These are phyloP conservation scores for Helicostylum pulchrum DNA, from an alignment of 192 early-diverging fungal genomes.

Conservation along the genomic window DNA sequence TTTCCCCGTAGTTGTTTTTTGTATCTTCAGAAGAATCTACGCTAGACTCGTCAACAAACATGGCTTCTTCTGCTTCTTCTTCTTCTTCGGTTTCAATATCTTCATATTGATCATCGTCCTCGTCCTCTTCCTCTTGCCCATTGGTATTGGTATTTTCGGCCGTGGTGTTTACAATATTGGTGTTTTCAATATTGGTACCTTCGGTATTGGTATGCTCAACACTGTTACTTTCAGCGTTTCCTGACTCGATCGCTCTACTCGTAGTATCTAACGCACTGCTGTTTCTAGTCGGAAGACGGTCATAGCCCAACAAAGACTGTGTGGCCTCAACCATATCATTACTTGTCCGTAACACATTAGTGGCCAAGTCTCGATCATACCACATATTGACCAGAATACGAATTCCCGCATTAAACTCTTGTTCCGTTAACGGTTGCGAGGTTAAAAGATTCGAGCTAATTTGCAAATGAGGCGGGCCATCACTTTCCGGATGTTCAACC, in stretches of 20 bases:
- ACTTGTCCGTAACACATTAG: background rate
- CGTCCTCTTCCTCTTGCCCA: constrained; percentile 11
- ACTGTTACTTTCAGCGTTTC: too few species aligned
- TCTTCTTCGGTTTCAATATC: constrained; percentile 25
- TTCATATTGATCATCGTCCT: constrained; percentile 24
- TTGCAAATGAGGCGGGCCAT: background rate
- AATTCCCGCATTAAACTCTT: background rate
- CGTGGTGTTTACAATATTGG: too few species aligned
- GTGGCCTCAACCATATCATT: background rate
- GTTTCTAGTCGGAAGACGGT: background rate
- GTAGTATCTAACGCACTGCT: background rate
- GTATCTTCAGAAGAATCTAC: constrained; percentile 26
- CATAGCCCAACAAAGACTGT: background rate
- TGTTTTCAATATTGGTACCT: too few species aligned
- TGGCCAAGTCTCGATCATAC: background rate
- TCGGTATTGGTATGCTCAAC: too few species aligned
- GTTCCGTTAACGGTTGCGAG: background rate
- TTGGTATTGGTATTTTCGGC: background rate
- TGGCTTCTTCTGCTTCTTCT: constrained; percentile 4
- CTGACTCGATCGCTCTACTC: background rate
- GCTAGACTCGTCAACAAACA: too few species aligned
- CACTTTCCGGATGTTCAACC: background rate
- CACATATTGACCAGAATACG: background rate
- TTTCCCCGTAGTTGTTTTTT: constrained; percentile 24
- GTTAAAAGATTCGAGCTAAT: background rate